Conservation (phyloP, 116 monocot genomes). For the Posidonia oceanica region DNA sequence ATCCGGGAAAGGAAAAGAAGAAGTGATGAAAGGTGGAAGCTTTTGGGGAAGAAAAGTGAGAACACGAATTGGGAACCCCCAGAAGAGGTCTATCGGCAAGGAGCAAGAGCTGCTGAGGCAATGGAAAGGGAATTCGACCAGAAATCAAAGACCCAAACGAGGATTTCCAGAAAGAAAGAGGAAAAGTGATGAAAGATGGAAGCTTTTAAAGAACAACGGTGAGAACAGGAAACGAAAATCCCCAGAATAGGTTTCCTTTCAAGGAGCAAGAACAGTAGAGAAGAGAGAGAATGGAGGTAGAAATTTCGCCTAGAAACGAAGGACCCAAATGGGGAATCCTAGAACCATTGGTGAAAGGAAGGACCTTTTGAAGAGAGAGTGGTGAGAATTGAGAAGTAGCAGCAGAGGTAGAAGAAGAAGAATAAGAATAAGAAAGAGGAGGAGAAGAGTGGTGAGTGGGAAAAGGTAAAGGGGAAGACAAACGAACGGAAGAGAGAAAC, state of each 20-base stretch:
- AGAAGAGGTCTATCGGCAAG: no score
- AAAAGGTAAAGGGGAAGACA: neutral
- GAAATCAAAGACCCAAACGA: neutral
- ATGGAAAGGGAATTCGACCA: no score
- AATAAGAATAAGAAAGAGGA: neutral
- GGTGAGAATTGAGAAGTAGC: neutral
- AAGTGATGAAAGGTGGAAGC: neutral
- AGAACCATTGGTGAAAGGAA: constrained; percentile 1
- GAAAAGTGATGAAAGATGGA: neutral
- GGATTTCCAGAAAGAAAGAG: neutral
- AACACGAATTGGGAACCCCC: no score
- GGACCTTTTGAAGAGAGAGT: neutral
- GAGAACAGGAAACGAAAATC: neutral
- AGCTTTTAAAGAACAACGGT: neutral
- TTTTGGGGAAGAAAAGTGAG: constrained; percentile 3
- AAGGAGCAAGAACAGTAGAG: neutral
- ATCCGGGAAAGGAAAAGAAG: neutral
- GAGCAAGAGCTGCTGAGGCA: no score
- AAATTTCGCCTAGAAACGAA: constrained; percentile 5
- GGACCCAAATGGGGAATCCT: constrained; percentile 7
- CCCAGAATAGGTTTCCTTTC: no score
- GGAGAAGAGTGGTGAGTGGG: neutral
- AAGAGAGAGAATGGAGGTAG: neutral
- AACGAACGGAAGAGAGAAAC: neutral
- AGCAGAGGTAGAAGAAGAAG: constrained; percentile 5